Percentiles rank a stretch among this genome's conserved stretches.
Conservation (phyloP, 345 rosid species). For the Pistacia integerrima region DNA sequence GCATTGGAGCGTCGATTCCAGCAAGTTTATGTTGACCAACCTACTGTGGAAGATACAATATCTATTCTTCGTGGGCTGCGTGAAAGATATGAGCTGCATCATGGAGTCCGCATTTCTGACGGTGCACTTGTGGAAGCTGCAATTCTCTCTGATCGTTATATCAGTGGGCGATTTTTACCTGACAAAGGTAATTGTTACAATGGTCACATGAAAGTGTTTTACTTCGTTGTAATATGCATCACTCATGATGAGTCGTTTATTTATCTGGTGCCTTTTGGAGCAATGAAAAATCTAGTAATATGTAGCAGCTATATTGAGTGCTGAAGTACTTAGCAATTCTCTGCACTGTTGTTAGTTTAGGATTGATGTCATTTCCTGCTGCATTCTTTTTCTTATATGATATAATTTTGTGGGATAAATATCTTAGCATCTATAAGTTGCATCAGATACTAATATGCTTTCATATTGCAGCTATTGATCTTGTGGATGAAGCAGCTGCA, state of each 20-base stretch:
- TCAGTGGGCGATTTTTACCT: constrained; percentile 96
- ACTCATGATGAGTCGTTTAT: background rate
- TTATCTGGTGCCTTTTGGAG: background rate
- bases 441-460: constrained; percentile 17
- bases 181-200: constrained; percentile 74
- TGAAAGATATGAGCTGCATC: constrained; percentile 98
- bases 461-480: constrained; percentile 79
- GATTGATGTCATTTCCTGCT: background rate
- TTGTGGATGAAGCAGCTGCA: constrained; percentile 99
- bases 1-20: constrained; percentile 99
- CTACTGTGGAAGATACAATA: constrained; percentile 83
- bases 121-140: constrained; percentile 99
- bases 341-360: background rate
- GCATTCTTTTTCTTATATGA: background rate
- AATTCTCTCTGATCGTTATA: constrained; percentile 92
- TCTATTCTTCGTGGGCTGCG: constrained; percentile 96
- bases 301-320: background rate
- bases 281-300: background rate
- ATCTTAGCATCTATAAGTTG: background rate
- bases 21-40: constrained; percentile 98
- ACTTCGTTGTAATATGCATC: background rate
- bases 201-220: background rate
- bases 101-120: constrained; percentile 97
- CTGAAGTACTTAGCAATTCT: background rate
- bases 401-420: background rate